Base-by-base conservation (phyloP, 495 filamentous ascomycete genomes). In the Evansstolkia leycettana region DNA sequence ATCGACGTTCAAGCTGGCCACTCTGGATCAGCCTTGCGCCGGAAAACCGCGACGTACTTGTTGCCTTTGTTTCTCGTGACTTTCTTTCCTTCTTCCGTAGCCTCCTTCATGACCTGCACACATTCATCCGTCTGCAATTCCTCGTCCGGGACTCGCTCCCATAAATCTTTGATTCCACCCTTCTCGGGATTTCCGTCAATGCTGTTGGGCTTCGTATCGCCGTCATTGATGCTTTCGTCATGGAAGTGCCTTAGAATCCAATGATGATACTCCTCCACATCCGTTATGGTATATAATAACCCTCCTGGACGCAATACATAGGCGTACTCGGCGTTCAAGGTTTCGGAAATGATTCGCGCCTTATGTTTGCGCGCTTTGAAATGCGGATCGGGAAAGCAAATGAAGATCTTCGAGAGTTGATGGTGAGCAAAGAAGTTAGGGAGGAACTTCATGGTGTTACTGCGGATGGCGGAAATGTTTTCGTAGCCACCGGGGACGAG, bases 321-420 rank as follows among this genome's bases (percentile, higher is more conserved):
- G 1, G 90, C 90, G 57, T 98, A 98, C 58, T 98, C 90, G 0
- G 84, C 80, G 47, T 82, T 84, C 38, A 98, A 63, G 4, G 80
- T 83, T 32, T 80, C 68, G n/a, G 82, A 85, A 15, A 98, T 79
- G 49, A 98, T 98, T 5, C 90, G 65, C 37, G 86, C 85, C 58
- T 96, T 98, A 60, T 94, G 92, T 62, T 98, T 98, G 33, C 89
- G 76, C 16, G 80, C 74, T 64, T 98, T 98, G 67, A 98, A 98
- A 55, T 98, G 90, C 41, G 90, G 90, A 51, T 98, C 90, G 0
- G 90, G 90, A 60, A 98, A 98, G 64, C 90, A 95, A 51, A 98
- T 82, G 56, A 95, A 98, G 53, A 94, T 81, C 54, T 86, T 89
- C 36, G 69, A 70, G 18, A 98, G 75, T 51, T 93, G 81, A 17